Evolutionary conservation across 495 filamentous ascomycete genomes (phyloP), one percentile per base, ranked within the genome.

Genomic region (Podospora sp.): DNA sequence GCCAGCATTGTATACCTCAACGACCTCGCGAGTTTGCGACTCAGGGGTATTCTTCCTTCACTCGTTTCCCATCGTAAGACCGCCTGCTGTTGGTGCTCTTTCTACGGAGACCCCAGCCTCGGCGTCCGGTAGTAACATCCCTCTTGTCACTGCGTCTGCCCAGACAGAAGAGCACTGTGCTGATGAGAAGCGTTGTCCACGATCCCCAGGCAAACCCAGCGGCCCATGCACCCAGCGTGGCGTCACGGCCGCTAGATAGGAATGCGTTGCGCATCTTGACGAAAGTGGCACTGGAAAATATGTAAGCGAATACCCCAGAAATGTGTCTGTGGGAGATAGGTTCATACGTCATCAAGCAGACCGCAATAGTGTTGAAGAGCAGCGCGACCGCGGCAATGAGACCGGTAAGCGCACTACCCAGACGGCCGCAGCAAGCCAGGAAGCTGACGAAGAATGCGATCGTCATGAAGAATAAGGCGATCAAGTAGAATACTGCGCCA

Each of bases 151-250:
- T 61, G 36, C 67, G 65, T 11, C 66, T 82, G 22, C 83, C 85
- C 1, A 87, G 57, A 78, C 88, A 94, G 81, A 94, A 91, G 20
- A 93, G 74, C 26, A 93, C 59, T 14, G 87, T 90, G 18, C 91
- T 86, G 60, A 96, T 77, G 66, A 94, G 79, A 57, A 92, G 83
- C 56, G 86, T 88, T 0, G 83, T 86, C 72, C 89, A 86, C 5
- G 91, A 85, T 2, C 89, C 89, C 93, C 93, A 97, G 79, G 90
- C 92, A 80, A 96, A 97, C 27, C 86, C 93, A 70, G 91, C 94
- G 7, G 90, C 88, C 68, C 92, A 92, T 18, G 77, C 69, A 26
- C 93, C 93, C 6, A 97, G 76, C 8, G 70, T 76, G 24, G 93
- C 86, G 40, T 66, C 60, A 53, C 88, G 85, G 70, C 84, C 85